Evolutionary conservation across 2,329 filamentous ascomycete genomes (phyloP).

Genomic region (Sclerotiophoma versabilis): DNA sequence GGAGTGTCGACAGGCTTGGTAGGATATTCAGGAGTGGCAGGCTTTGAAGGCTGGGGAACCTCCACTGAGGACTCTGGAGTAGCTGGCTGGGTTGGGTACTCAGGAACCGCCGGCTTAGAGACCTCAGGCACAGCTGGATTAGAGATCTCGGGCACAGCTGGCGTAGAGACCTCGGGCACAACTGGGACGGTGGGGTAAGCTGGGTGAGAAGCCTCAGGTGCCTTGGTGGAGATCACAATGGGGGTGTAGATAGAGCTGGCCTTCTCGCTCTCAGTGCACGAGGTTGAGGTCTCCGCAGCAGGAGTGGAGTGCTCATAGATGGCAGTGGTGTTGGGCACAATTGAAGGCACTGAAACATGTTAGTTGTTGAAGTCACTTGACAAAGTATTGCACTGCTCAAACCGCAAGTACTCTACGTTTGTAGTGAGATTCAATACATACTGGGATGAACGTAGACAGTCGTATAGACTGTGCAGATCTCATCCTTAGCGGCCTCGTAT

Average conservation of each 20-base stretch:
- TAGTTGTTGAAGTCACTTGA: slow-evolving; percentile 9
- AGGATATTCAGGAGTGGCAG: slow-evolving; percentile 13
- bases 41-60: slow-evolving; percentile 19
- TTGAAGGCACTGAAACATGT: slow-evolving; percentile 30
- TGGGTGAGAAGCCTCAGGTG: slow-evolving; percentile 17
- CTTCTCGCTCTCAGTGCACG: slow-evolving; percentile 73
- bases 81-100: slow-evolving; percentile 11
- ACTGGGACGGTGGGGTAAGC: slow-evolving; percentile 13
- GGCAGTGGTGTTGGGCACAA: slow-evolving; percentile 35
- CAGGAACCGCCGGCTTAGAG: slow-evolving; percentile 7
- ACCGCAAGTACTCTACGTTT: neutral
- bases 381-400: neutral
- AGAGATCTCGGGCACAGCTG: slow-evolving; percentile 17
- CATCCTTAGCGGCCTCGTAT: slow-evolving; percentile 54
- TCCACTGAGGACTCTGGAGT: slow-evolving; percentile 20
- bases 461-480: slow-evolving; percentile 78
- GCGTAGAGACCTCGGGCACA: slow-evolving; percentile 18
- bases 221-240: slow-evolving; percentile 22
- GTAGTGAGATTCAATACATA: slow-evolving; percentile 48
- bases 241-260: slow-evolving; percentile 62
- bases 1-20: slow-evolving; percentile 12
- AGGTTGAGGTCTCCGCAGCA: slow-evolving; percentile 75
- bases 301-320: slow-evolving; percentile 32
- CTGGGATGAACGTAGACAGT: slow-evolving; percentile 56
- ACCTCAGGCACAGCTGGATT: slow-evolving; percentile 18